phyloP scores from a whole-genome alignment of 2,329 filamentous ascomycete genomes.

The Monosporascus sp. region DNA sequence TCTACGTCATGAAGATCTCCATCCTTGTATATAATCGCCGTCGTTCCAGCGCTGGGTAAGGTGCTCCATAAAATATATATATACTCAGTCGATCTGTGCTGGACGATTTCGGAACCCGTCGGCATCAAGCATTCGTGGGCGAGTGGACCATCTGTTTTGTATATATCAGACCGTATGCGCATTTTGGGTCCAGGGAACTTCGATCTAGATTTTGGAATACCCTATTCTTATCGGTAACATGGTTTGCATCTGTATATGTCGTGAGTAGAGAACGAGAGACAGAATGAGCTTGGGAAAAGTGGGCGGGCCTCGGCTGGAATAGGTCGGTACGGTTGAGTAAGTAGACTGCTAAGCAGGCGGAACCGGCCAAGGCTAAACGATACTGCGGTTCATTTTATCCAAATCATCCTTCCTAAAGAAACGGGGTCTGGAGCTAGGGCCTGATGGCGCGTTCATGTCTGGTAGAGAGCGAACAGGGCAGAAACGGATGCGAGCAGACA shows the following conservation, averaged over 20 bases:
- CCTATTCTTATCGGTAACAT: slow-evolving; percentile 6
- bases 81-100: slow-evolving; percentile 4
- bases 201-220: slow-evolving; percentile 15
- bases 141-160: slow-evolving; percentile 4
- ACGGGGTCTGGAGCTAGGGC: neutral
- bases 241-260: slow-evolving; percentile 10
- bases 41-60: neutral
- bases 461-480: neutral
- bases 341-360: neutral
- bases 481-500: too few relatives aligned
- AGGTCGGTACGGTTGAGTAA: slow-evolving; percentile 3
- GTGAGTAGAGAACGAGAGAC: neutral
- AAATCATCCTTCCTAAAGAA: too few relatives aligned
- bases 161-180: slow-evolving; percentile 6
- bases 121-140: slow-evolving; percentile 4
- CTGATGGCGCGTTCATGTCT: neutral
- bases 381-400: neutral
- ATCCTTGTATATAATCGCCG: slow-evolving; percentile 20
- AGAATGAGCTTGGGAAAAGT: neutral
- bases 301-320: neutral
- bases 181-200: slow-evolving; percentile 9
- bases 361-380: neutral
- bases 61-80: too few relatives aligned
- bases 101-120: slow-evolving; percentile 1
- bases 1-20: slow-evolving; percentile 8